A percentile compares a stretch with the other conserved stretches of the same genome.
Evolutionary conservation across 1,284 basidiomycete species (phyloP).

Genomic region (Gymnopus androsaceus): DNA sequence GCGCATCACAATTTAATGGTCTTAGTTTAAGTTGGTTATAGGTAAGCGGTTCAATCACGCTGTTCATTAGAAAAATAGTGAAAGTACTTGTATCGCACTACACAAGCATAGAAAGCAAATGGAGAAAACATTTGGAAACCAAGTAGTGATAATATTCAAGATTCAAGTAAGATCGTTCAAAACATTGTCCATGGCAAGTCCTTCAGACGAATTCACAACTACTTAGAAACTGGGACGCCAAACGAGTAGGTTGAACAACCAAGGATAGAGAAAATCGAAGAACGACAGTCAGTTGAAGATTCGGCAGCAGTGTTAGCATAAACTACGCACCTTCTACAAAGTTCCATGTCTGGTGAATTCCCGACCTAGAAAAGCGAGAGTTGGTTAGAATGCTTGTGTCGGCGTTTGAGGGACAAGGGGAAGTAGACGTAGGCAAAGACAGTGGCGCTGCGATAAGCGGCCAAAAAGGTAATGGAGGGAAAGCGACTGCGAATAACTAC

Average conservation of each 20-base stretch:
- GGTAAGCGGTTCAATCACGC: no score
- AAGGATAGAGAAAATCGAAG: neutral
- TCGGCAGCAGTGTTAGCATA: neutral
- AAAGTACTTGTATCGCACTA: no score
- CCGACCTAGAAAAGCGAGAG: conserved; percentile 13
- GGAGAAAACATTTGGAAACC: no score
- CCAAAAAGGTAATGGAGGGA: neutral
- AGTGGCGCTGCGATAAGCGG: neutral
- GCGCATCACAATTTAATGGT: no score
- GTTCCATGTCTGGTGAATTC: conserved; percentile 19
- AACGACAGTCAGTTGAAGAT: neutral
- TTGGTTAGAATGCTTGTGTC: neutral
- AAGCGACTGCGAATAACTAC: neutral
- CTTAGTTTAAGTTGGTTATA: no score
- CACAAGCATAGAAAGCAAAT: no score
- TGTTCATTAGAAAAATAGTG: no score
- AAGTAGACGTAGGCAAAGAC: neutral
- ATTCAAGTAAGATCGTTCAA: neutral
- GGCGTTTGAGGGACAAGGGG: neutral
- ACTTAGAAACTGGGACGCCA: no score
- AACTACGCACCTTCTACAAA: conserved; percentile 13
- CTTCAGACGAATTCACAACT: neutral
- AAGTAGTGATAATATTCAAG: no score
- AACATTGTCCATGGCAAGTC: neutral
- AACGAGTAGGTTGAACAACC: no score